These are phyloP conservation scores for Baudoinia panamericana DNA, from an alignment of 495 filamentous ascomycete genomes.

Conservation along the genomic window DNA sequence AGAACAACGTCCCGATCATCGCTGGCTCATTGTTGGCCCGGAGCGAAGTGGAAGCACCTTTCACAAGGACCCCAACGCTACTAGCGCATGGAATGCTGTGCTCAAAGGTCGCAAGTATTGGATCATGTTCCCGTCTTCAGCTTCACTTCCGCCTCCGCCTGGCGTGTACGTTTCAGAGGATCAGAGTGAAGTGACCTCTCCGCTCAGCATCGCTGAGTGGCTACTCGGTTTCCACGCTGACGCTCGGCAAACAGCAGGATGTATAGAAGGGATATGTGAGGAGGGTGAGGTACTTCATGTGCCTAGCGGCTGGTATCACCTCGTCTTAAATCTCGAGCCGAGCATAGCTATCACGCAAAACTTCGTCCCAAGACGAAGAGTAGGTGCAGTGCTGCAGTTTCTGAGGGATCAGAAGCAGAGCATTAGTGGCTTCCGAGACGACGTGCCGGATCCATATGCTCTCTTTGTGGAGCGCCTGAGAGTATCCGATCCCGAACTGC, in stretches of 20 bases:
- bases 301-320: conserved; percentile 90
- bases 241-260: conserved; percentile 63
- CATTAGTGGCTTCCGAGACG: conserved; percentile 69
- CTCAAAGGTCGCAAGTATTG: conserved; percentile 89
- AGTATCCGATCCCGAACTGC: conserved; percentile 47
- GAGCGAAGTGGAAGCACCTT: conserved; percentile 86
- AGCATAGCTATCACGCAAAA: conserved; percentile 92
- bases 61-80: conserved; percentile 73
- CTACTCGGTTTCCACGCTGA: conserved; percentile 82
- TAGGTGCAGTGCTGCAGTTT: conserved; percentile 66
- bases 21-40: conserved; percentile 90
- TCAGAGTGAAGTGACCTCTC: conserved; percentile 86
- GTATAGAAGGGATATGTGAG: conserved; percentile 73
- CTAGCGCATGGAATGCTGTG: conserved; percentile 92
- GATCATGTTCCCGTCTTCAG: conserved; percentile 78
- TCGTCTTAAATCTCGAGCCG: conserved; percentile 76
- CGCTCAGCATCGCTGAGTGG: conserved; percentile 93
- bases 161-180: conserved; percentile 88
- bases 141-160: conserved; percentile 53
- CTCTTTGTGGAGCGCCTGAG: conserved; percentile 61
- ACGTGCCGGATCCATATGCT: conserved; percentile 59
- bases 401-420: conserved; percentile 70
- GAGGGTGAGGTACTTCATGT: conserved; percentile 90
- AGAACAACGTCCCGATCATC: conserved; percentile 65
- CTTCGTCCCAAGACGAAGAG: conserved; percentile 70